Percentiles rank a stretch among this genome's conserved stretches.
Conservation (phyloP, 2,329 filamentous ascomycete species). For the Pseudofabraea citricarpa region DNA sequence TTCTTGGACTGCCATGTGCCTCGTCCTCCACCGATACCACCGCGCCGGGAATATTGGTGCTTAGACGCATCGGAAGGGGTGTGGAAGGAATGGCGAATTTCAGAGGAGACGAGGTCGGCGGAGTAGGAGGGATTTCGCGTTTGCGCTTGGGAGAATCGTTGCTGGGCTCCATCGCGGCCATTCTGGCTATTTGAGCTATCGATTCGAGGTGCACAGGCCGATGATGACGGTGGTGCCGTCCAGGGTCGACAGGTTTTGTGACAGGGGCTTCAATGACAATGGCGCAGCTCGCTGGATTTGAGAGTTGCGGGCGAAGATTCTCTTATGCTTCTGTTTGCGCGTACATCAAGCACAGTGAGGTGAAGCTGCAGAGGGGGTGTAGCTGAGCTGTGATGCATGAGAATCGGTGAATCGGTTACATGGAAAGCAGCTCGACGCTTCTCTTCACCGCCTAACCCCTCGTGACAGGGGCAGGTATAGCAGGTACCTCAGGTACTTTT, state of each 20-base stretch:
- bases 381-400: no score
- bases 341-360: no score
- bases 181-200: neutral
- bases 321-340: no score
- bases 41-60: slow-evolving; percentile 9
- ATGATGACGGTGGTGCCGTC: neutral
- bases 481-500: neutral
- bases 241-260: neutral
- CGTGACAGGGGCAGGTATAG: neutral
- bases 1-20: slow-evolving; percentile 18
- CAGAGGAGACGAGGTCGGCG: neutral
- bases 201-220: neutral
- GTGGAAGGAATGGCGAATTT: neutral
- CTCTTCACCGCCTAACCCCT: neutral
- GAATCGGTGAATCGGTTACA: no score
- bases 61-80: slow-evolving; percentile 7
- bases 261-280: neutral
- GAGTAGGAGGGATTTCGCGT: slow-evolving; percentile 3
- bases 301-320: no score
- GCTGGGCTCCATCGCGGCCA: neutral
- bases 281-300: no score
- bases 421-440: neutral
- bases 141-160: slow-evolving; percentile 3
- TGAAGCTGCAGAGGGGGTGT: no score
- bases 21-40: slow-evolving; percentile 6